A percentile compares a stretch with the other conserved stretches of the same genome.
Conservation (phyloP, 148 eudicot genomes). For the Spergularia bocconei region DNA sequence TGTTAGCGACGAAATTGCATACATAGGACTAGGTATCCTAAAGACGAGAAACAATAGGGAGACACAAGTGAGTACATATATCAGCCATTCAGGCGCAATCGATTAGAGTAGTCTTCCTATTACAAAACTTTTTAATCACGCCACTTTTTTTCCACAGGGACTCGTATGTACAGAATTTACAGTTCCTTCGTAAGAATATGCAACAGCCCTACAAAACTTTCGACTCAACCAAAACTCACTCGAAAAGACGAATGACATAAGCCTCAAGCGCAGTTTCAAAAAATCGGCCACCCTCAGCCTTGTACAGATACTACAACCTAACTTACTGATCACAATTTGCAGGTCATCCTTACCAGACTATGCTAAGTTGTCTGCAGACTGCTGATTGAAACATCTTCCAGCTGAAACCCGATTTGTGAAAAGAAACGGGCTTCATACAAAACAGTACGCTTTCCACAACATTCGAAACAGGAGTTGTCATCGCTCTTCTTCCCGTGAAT, state of each 20-base stretch:
- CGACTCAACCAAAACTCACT: conserved; percentile 16
- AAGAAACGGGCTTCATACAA: not conserved
- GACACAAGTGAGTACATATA: too few species aligned
- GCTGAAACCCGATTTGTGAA: not conserved
- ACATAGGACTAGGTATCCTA: too few species aligned
- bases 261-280: conserved; percentile 16
- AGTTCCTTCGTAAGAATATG: conserved; percentile 22
- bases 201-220: conserved; percentile 31
- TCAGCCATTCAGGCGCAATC: not conserved
- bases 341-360: not conserved
- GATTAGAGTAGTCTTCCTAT: not conserved
- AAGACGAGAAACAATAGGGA: too few species aligned
- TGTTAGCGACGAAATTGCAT: too few species aligned
- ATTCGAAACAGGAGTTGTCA: not conserved
- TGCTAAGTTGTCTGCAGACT: not conserved
- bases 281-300: conserved; percentile 17
- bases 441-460: not conserved
- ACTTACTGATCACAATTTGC: conserved; percentile 5
- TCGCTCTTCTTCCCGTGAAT: not conserved
- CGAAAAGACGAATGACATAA: not conserved
- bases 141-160: not conserved
- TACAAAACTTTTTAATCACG: conserved; percentile 14
- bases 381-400: not conserved
- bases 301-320: not conserved
- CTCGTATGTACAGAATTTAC: conserved; percentile 27